These are phyloP conservation scores for Collybia sp. DNA, from an alignment of 768 basidiomycete species.

Conservation along the genomic window DNA sequence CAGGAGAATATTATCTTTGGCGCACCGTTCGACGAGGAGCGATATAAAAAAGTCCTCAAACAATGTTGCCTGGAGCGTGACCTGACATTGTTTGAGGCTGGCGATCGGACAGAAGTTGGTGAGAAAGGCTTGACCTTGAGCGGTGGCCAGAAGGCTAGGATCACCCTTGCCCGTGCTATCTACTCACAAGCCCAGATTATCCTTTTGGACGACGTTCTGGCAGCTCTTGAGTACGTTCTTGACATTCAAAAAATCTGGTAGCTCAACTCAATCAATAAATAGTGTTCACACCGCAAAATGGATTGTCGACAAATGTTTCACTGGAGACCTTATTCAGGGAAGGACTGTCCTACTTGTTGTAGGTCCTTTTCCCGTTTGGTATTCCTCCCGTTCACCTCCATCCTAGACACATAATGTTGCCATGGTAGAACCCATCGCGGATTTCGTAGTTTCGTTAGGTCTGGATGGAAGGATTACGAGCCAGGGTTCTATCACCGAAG, in stretches of 20 bases:
- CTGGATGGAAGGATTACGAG: slow-evolving; percentile 46
- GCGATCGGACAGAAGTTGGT: slow-evolving; percentile 67
- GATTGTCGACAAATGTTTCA: slow-evolving; percentile 74
- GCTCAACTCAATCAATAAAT: slow-evolving; percentile 2
- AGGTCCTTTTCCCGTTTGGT: slow-evolving; percentile 10
- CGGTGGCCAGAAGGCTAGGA: slow-evolving; percentile 49
- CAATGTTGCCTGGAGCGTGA: slow-evolving; percentile 76
- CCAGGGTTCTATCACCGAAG: slow-evolving; percentile 45
- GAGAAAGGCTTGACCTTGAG: slow-evolving; percentile 63
- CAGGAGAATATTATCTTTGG: slow-evolving; percentile 84
- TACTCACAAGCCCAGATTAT: slow-evolving; percentile 55
- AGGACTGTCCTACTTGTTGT: slow-evolving; percentile 84
- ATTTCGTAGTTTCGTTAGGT: slow-evolving; percentile 52
- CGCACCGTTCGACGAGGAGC: slow-evolving; percentile 64
- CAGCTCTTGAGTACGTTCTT: slow-evolving; percentile 46
- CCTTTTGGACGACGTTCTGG: slow-evolving; percentile 69
- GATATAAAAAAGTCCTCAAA: slow-evolving; percentile 71
- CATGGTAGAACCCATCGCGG: slow-evolving; percentile 47
- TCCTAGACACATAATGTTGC: slow-evolving; percentile 46
- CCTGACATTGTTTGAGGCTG: slow-evolving; percentile 62
- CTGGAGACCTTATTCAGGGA: slow-evolving; percentile 71
- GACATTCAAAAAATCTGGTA: neutral
- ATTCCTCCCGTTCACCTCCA: neutral
- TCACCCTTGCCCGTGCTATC: slow-evolving; percentile 40
- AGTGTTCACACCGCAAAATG: slow-evolving; percentile 75